Evolutionary conservation across 2,329 filamentous ascomycete genomes (phyloP).

Genomic region (Neocatenulostroma microsporum): DNA sequence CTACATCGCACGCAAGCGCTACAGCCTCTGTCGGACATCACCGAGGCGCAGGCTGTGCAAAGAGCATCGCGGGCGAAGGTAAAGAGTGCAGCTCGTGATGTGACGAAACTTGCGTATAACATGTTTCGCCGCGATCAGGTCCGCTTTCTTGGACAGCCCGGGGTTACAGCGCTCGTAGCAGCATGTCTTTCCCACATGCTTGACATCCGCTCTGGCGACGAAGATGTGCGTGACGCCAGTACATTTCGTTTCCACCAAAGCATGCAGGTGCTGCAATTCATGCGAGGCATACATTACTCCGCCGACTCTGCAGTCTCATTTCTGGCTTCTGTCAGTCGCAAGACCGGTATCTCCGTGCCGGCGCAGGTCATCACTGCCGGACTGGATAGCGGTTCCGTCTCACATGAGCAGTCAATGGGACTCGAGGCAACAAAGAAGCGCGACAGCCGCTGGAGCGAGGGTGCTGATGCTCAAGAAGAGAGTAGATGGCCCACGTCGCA

Average conservation of each 20-base stretch:
- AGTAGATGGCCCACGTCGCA: no score
- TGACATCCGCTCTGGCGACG: slow-evolving; percentile 78
- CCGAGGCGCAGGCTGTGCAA: slow-evolving; percentile 48
- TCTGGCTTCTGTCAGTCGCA: slow-evolving; percentile 82
- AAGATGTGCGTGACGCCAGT: slow-evolving; percentile 62
- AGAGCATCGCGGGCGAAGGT: slow-evolving; percentile 72
- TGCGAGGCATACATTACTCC: slow-evolving; percentile 83
- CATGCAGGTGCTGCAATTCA: slow-evolving; percentile 81
- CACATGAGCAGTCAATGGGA: no score
- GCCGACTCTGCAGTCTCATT: slow-evolving; percentile 96
- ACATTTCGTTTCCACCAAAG: slow-evolving; percentile 80
- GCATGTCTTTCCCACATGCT: slow-evolving; percentile 91
- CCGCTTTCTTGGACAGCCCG: slow-evolving; percentile 75
- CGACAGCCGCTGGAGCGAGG: no score
- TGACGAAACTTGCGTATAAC: slow-evolving; percentile 74
- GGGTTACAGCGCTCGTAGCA: slow-evolving; percentile 81
- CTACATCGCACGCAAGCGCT: slow-evolving; percentile 87
- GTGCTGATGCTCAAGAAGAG: no score
- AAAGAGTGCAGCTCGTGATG: slow-evolving; percentile 73
- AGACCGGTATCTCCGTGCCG: slow-evolving; percentile 69
- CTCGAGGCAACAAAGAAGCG: no score
- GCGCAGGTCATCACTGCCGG: no score
- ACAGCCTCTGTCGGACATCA: slow-evolving; percentile 52
- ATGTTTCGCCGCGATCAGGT: slow-evolving; percentile 67
- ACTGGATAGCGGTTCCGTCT: no score